Evolutionary conservation across 2,329 filamentous ascomycete species (phyloP).

Genomic region (Fusarium scirpi): DNA sequence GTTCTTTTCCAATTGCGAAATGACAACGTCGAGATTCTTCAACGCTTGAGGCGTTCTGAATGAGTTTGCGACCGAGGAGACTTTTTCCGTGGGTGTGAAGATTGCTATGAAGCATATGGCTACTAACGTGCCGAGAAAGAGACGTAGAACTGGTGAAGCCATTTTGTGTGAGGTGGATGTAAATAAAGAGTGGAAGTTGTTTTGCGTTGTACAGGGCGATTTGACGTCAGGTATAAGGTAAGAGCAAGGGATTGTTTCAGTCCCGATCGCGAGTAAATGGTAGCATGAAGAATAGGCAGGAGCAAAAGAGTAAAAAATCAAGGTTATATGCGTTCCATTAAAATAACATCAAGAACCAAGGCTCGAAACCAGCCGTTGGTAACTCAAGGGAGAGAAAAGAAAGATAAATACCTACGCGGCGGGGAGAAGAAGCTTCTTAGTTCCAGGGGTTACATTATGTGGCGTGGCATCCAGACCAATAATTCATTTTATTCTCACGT

Average conservation of each 20-base stretch:
- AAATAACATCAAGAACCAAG: background rate
- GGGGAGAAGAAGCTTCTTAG: background rate
- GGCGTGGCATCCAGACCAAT: constrained; percentile 11
- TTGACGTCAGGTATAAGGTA: constrained; percentile 1
- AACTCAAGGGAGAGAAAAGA: constrained; percentile 4
- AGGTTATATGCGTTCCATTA: background rate
- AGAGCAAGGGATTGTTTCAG: constrained; percentile 32
- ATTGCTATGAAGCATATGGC: constrained; percentile 40
- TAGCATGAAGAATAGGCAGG: constrained; percentile 8
- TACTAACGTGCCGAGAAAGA: constrained; percentile 40
- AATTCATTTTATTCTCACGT: constrained; percentile 12
- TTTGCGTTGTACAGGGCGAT: background rate
- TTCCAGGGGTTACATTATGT: constrained; percentile 22
- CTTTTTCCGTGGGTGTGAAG: constrained; percentile 22
- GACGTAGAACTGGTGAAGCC: constrained; percentile 32
- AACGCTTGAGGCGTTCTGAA: constrained; percentile 37
- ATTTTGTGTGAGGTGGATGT: constrained; percentile 2
- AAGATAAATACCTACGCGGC: constrained; percentile 3
- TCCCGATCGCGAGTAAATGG: constrained; percentile 18
- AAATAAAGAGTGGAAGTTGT: background rate
- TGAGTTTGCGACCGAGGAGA: constrained; percentile 26
- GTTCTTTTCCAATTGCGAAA: constrained; percentile 51
- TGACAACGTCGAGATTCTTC: constrained; percentile 50
- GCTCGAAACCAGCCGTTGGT: background rate
- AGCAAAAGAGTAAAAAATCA: background rate